Evolutionary conservation across 2,329 filamentous ascomycete genomes (phyloP), one percentile per base, ranked within the genome.

Genomic region (Emericellopsis cladophorae): DNA sequence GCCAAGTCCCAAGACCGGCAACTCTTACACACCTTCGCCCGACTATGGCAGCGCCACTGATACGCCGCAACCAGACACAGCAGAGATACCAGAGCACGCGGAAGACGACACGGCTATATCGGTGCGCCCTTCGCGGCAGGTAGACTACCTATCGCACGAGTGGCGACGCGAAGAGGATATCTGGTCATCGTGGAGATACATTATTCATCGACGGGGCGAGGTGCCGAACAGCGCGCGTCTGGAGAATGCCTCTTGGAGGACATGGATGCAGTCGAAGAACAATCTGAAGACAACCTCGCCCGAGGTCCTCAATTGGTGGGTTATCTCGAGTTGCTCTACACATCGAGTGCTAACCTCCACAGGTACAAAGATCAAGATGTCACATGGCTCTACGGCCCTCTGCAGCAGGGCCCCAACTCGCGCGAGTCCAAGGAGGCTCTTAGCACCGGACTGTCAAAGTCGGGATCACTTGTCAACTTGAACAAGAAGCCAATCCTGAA

Each of bases 321-420:
- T 69, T 32, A 11, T 16, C 12, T 15, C 32, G 10, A 4, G 32
- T 16, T 31, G 22, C 22, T 40, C 31, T 24, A 21, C 12, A n/a
- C 14, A 29, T 2, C 22, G 2, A 15, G 33, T 40, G 38, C 38
- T 40, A 12, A 40, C 31, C 39, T 36, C 12, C n/a, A 32, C 52
- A 95, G 88, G 89, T 70, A 95, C 45, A 98, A 96, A 59, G 92
- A 96, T 53, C 92, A 84, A 58, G 90, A 98, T 60, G 88, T 95
- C 26, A 95, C 90, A 36, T 98, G 90, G 92, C 70, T 98, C 1
- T 98, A 96, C 54, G 92, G 92, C 0, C 92, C 92, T 11, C 63
- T 95, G 38, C 90, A 95, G 57, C 37, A 81, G 1, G 81, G 81
- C 18, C 67, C 70, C 4, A 74, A 69, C 41, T 74, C 70, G 22